phyloP scores from a whole-genome alignment of 2,329 filamentous ascomycete genomes.

The Rachicladosporium sp. region DNA sequence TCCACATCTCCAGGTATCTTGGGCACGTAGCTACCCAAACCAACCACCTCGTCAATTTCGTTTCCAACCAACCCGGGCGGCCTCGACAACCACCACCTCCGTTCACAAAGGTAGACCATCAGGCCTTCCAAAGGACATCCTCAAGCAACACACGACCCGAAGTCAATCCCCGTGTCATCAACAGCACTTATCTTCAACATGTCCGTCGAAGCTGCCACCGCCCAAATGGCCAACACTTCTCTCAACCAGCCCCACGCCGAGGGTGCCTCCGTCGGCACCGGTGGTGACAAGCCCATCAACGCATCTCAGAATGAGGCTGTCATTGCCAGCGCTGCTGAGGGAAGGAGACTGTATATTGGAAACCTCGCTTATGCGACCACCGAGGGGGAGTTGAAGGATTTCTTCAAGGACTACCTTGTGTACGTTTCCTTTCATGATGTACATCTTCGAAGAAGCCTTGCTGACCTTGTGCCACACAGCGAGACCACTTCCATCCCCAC shows the following conservation, averaged over 20 bases:
- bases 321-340: conserved; percentile 93
- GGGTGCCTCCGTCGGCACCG: conserved; percentile 39
- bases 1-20: conserved; percentile 15
- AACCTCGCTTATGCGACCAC: conserved; percentile 99
- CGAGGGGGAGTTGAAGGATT: conserved; percentile 99
- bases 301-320: conserved; percentile 76
- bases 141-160: conserved; percentile 24
- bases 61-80: conserved; percentile 28
- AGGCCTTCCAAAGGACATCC: conserved; percentile 25
- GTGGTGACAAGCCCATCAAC: conserved; percentile 53
- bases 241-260: conserved; percentile 47
- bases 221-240: conserved; percentile 53
- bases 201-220: conserved; percentile 80
- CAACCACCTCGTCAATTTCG: conserved; percentile 38
- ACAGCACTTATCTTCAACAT: conserved; percentile 53
- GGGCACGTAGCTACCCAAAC: conserved; percentile 39
- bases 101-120: conserved; percentile 22
- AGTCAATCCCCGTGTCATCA: conserved; percentile 39
- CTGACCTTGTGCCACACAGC: conserved; percentile 37
- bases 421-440: conserved; percentile 44
- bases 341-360: conserved; percentile 98
- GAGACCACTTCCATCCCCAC: conserved; percentile 98
- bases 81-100: conserved; percentile 7
- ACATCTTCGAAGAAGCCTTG: conserved; percentile 7
- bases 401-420: conserved; percentile 99